phyloP scores from a whole-genome alignment of 345 rosid genomes.

The Eucalyptus pauciflora region DNA sequence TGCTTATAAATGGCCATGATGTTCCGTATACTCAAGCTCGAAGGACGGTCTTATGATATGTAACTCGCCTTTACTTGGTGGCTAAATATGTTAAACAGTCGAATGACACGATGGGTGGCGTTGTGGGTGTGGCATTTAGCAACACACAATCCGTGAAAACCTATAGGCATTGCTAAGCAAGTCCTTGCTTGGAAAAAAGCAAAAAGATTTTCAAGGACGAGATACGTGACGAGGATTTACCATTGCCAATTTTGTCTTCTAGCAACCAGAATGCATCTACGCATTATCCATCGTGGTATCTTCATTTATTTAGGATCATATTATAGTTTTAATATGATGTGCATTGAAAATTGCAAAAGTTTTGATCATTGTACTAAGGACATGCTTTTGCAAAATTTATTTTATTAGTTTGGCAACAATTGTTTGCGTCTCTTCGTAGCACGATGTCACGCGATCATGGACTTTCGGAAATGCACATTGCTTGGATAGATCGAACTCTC shows the following conservation, averaged over 20 bases:
- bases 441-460: not conserved
- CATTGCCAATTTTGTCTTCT: not conserved
- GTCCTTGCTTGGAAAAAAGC: not conserved
- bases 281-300: not conserved
- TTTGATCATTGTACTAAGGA: not conserved
- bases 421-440: not conserved
- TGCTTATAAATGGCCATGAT: no score
- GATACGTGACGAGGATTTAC: not conserved
- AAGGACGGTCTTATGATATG: not conserved
- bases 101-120: not conserved
- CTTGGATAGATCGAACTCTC: not conserved
- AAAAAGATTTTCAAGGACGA: not conserved
- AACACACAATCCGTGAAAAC: not conserved
- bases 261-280: not conserved
- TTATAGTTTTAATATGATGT: no score
- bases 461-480: not conserved
- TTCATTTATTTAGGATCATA: not conserved
- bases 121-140: not conserved
- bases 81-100: not conserved
- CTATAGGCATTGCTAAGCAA: not conserved
- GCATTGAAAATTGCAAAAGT: no score
- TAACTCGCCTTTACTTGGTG: not conserved
- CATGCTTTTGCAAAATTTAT: not conserved
- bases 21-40: no score
- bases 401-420: not conserved